Percentiles rank a stretch among this genome's conserved stretches.
These are phyloP conservation scores for Fragilariopsis cylindrus DNA, from an alignment of 108 stramenopile species.

Conservation along the genomic window DNA sequence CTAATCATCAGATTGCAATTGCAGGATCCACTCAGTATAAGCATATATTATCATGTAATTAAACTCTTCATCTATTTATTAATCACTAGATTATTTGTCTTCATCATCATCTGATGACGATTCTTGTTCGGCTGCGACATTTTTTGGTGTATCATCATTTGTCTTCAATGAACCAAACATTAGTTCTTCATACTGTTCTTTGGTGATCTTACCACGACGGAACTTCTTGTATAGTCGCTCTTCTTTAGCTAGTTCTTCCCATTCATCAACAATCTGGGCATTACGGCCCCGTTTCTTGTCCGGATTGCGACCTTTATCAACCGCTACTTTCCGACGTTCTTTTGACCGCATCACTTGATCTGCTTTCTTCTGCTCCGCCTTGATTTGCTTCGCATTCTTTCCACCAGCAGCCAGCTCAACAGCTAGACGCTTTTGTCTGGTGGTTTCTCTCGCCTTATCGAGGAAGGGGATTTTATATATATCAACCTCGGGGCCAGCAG, in stretches of 20 bases:
- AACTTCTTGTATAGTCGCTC: constrained; percentile 92
- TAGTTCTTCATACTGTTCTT: constrained; percentile 75
- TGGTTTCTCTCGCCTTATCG: constrained; percentile 88
- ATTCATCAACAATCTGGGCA: constrained; percentile 91
- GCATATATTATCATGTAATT: too few species aligned
- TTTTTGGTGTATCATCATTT: background rate
- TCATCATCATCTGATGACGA: background rate
- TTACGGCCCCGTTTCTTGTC: constrained; percentile 89
- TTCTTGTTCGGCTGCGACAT: background rate
- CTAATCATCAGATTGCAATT: too few species aligned
- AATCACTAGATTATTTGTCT: background rate
- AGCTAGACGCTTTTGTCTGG: constrained; percentile 87
- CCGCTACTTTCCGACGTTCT: constrained; percentile 55
- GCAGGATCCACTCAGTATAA: too few species aligned
- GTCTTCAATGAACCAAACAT: constrained; percentile 9
- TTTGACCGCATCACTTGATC: constrained; percentile 60
- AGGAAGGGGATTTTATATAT: constrained; percentile 85
- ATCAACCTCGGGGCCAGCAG: constrained; percentile 77
- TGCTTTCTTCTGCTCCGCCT: constrained; percentile 83
- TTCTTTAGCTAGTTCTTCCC: constrained; percentile 98
- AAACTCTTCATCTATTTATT: too few species aligned
- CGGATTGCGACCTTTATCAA: constrained; percentile 87
- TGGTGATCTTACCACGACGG: constrained; percentile 77
- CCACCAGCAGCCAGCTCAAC: constrained; percentile 85
- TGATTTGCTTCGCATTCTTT: constrained; percentile 90